These are phyloP conservation scores for Hypoxylon crocopeplum DNA, from an alignment of 495 filamentous ascomycete genomes.

Conservation along the genomic window DNA sequence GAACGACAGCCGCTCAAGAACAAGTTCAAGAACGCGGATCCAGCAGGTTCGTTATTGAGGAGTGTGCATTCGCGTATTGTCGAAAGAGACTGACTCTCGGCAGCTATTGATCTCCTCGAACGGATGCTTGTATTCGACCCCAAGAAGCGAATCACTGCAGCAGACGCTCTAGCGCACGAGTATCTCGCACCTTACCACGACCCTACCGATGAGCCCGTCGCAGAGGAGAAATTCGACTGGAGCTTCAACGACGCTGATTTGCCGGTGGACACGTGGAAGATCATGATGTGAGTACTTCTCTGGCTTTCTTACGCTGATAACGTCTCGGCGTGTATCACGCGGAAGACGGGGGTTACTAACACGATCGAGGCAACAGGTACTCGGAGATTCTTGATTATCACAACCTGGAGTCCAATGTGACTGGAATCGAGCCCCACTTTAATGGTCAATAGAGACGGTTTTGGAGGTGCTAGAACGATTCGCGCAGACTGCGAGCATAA, in stretches of 20 bases:
- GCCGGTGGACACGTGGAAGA: slow-evolving; percentile 99
- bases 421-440: slow-evolving; percentile 44
- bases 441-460: slow-evolving; percentile 54
- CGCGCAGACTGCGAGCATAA: slow-evolving; percentile 11
- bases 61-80: background rate
- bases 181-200: slow-evolving; percentile 98
- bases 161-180: slow-evolving; percentile 84
- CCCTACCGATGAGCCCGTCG: slow-evolving; percentile 91
- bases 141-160: slow-evolving; percentile 84
- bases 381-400: slow-evolving; percentile 99
- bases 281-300: slow-evolving; percentile 85
- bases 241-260: slow-evolving; percentile 99
- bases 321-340: slow-evolving; percentile 1
- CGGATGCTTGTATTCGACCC: slow-evolving; percentile 98
- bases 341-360: slow-evolving; percentile 31
- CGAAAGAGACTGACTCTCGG: slow-evolving; percentile 5
- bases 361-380: slow-evolving; percentile 70
- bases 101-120: slow-evolving; percentile 93
- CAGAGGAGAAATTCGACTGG: slow-evolving; percentile 99
- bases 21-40: slow-evolving; percentile 96
- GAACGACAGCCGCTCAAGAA: slow-evolving; percentile 87
- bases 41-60: slow-evolving; percentile 69
- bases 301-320: slow-evolving; percentile 22
- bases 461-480: background rate
- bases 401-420: slow-evolving; percentile 74